phyloP scores from a whole-genome alignment of 768 basidiomycete genomes.

The Suillus brevipes region DNA sequence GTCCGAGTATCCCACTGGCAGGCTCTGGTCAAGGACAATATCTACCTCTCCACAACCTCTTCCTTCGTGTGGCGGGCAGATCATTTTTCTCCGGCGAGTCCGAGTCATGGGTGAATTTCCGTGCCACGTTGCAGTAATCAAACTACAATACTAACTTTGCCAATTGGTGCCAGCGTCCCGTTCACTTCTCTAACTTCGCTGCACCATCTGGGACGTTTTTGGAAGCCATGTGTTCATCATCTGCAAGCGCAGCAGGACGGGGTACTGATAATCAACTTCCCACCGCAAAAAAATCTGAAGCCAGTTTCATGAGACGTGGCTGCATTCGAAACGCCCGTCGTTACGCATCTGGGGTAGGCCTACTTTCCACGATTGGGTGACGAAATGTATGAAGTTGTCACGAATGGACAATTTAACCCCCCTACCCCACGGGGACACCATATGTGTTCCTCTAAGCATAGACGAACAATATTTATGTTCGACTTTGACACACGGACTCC shows the following conservation, averaged over 20 bases:
- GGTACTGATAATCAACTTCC: neutral
- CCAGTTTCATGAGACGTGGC: neutral
- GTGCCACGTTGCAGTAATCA: neutral
- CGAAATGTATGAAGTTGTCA: neutral
- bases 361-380: neutral
- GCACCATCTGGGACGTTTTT: neutral
- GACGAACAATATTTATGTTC: neutral
- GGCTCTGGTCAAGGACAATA: neutral
- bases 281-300: neutral
- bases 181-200: neutral
- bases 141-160: neutral
- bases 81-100: neutral
- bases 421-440: neutral
- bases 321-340: neutral
- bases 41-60: neutral
- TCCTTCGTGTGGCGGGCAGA: neutral
- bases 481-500: neutral
- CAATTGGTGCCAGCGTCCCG: neutral
- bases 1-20: neutral
- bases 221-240: neutral
- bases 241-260: neutral
- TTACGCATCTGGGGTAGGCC: neutral
- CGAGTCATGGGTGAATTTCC: neutral
- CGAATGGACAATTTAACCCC: neutral
- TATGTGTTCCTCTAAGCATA: neutral